These are phyloP conservation scores for Gleditsia sinensis DNA, from an alignment of 306 rosid species.

Conservation along the genomic window DNA sequence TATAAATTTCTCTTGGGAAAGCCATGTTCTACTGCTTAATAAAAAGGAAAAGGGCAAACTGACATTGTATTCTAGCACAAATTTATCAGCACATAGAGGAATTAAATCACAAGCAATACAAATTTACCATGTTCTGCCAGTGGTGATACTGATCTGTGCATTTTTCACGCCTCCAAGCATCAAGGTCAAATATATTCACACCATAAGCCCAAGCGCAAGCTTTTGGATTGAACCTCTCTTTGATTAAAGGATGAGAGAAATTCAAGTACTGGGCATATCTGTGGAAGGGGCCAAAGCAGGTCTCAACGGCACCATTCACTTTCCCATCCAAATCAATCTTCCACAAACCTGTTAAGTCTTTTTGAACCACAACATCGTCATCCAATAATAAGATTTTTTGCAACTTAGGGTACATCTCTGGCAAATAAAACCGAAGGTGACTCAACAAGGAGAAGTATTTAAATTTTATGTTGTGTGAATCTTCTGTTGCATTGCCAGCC, in stretches of 20 bases:
- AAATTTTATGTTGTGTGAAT: slow-evolving; percentile 46
- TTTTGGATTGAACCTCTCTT: slow-evolving; percentile 79
- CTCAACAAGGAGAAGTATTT: slow-evolving; percentile 69
- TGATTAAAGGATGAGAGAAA: slow-evolving; percentile 81
- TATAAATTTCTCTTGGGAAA: not conserved
- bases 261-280: slow-evolving; percentile 80
- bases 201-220: slow-evolving; percentile 98
- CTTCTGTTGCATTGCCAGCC: slow-evolving; percentile 59
- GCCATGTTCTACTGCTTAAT: not conserved
- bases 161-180: slow-evolving; percentile 90
- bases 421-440: slow-evolving; percentile 92
- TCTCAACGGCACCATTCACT: slow-evolving; percentile 97
- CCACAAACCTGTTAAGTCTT: slow-evolving; percentile 92
- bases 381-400: slow-evolving; percentile 78
- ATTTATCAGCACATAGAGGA: slow-evolving; percentile 13
- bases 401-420: slow-evolving; percentile 93
- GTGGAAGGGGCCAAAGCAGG: slow-evolving; percentile 96
- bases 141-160: slow-evolving; percentile 81
- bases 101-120: slow-evolving; percentile 11
- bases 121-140: slow-evolving; percentile 91
- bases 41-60: not conserved
- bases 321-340: slow-evolving; percentile 88
- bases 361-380: slow-evolving; percentile 96
- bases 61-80: slow-evolving; percentile 1
- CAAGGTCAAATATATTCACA: slow-evolving; percentile 93